phyloP scores from a whole-genome alignment of 2,329 filamentous ascomycete genomes.

The Diaporthe sp. region DNA sequence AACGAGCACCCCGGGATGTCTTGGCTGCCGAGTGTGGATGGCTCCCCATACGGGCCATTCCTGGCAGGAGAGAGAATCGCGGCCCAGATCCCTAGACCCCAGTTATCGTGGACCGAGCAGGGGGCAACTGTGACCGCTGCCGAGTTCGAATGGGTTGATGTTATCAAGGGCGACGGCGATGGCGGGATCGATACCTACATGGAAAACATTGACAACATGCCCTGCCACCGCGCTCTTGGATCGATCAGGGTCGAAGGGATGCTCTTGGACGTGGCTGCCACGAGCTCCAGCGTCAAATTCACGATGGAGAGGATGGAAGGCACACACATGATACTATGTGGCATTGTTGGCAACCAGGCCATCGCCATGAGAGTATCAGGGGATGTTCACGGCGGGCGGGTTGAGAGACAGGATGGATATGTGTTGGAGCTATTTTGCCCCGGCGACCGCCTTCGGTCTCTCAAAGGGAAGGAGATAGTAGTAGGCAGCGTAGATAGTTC shows the following conservation, averaged over 20 bases:
- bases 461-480: background rate
- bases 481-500: background rate
- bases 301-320: background rate
- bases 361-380: conserved; percentile 10
- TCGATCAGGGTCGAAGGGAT: background rate
- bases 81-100: background rate
- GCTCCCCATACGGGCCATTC: background rate
- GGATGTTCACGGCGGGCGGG: background rate
- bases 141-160: conserved; percentile 5
- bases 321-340: background rate
- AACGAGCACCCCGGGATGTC: background rate
- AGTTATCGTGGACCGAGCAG: background rate
- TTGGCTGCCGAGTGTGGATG: background rate
- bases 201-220: background rate
- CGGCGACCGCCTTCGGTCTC: no score
- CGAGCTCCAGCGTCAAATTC: background rate
- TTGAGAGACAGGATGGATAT: background rate
- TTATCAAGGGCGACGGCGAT: background rate
- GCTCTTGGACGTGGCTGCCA: background rate
- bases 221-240: background rate
- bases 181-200: background rate
- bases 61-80: background rate
- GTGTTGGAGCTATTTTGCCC: background rate
- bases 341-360: background rate
- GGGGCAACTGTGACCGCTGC: background rate